Conservation (phyloP, 2,329 filamentous ascomycete species). For the Blastomyces percursus region DNA sequence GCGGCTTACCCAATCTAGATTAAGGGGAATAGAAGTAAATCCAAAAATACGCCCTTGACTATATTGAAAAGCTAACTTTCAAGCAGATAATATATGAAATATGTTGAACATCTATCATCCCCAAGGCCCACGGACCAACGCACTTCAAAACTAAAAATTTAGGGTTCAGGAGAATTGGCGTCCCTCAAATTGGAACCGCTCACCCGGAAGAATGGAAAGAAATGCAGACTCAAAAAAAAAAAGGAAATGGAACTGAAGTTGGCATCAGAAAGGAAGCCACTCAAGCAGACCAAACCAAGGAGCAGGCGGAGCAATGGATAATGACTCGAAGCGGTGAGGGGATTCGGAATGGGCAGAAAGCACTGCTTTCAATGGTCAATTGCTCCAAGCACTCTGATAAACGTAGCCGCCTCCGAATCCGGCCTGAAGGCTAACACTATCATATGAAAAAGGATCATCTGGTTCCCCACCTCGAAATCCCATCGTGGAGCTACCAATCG, state of each 20-base stretch:
- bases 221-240: constrained; percentile 6
- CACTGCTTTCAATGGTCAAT: constrained; percentile 8
- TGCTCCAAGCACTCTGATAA: constrained; percentile 12
- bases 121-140: not conserved
- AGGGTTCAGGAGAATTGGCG: not conserved
- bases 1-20: not conserved
- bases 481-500: constrained; percentile 11
- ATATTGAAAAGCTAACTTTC: not conserved
- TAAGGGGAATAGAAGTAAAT: not conserved
- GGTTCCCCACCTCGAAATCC: constrained; percentile 10
- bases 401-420: constrained; percentile 10
- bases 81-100: not conserved
- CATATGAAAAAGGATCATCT: constrained; percentile 13
- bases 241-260: not conserved
- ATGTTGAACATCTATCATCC: not conserved
- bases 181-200: not conserved
- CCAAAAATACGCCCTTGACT: not conserved
- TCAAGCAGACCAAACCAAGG: not conserved
- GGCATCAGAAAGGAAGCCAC: not conserved
- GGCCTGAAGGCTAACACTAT: constrained; percentile 10
- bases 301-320: not conserved
- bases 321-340: not conserved
- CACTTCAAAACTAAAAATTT: not conserved
- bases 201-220: not conserved
- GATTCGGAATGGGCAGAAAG: not conserved